These are phyloP conservation scores for Erythrobasidium hasegawianum DNA, from an alignment of 1,284 basidiomycete genomes.

Conservation along the genomic window DNA sequence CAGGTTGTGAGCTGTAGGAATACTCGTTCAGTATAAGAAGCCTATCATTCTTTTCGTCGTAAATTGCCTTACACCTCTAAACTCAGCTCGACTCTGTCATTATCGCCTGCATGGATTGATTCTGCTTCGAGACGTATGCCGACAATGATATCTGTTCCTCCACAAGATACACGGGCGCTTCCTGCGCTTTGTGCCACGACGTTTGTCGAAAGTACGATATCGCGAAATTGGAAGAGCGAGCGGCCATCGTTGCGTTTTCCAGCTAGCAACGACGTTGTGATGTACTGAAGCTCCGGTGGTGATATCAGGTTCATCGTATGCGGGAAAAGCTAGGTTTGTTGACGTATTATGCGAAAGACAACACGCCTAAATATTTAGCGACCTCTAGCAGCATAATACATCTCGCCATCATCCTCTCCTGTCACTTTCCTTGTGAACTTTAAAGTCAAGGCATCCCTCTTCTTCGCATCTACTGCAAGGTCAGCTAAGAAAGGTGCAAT, in stretches of 20 bases:
- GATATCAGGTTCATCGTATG: slow-evolving; percentile 9
- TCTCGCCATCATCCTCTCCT: slow-evolving; percentile 21
- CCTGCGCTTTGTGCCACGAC: slow-evolving; percentile 71
- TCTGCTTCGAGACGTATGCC: slow-evolving; percentile 71
- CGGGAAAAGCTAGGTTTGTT: neutral
- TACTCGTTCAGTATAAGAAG: neutral
- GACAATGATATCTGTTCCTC: slow-evolving; percentile 64
- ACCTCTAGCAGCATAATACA: slow-evolving; percentile 27
- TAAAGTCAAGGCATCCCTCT: slow-evolving; percentile 30
- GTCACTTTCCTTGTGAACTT: slow-evolving; percentile 32
- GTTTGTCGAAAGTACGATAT: slow-evolving; percentile 67
- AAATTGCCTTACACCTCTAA: slow-evolving; percentile 27
- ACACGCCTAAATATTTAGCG: neutral
- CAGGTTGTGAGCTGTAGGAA: slow-evolving; percentile 52
- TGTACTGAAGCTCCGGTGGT: slow-evolving; percentile 28
- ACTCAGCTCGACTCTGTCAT: slow-evolving; percentile 17
- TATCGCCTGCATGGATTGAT: slow-evolving; percentile 2
- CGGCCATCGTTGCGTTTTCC: slow-evolving; percentile 57
- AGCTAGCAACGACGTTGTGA: slow-evolving; percentile 2
- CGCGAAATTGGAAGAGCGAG: slow-evolving; percentile 59
- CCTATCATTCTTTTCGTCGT: neutral
- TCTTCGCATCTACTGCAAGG: slow-evolving; percentile 31
- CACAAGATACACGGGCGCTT: slow-evolving; percentile 65
- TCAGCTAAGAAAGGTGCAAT: slow-evolving; percentile 41
- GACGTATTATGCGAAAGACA: neutral